phyloP scores from a whole-genome alignment of 768 basidiomycete genomes.

The Mycena filopes region DNA sequence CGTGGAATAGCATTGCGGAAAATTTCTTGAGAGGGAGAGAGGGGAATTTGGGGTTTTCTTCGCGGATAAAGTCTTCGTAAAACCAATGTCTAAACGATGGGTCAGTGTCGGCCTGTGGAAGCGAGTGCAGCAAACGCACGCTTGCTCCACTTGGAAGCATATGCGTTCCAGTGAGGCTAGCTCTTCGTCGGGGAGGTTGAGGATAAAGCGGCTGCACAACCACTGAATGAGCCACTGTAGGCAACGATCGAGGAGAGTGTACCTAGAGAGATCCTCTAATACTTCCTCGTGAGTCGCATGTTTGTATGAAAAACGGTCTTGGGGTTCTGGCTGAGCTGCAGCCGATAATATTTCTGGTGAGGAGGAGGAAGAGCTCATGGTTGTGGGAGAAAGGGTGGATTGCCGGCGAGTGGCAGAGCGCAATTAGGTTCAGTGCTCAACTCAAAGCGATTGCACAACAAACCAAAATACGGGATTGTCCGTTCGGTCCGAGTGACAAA shows the following conservation, averaged over 20 bases:
- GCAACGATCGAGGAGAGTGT: constrained; percentile 17
- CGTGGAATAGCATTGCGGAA: constrained; percentile 89
- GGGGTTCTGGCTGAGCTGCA: constrained; percentile 50
- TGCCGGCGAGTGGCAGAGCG: constrained; percentile 23
- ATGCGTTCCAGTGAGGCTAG: constrained; percentile 90
- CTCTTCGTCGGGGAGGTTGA: constrained; percentile 96
- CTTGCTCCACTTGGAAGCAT: constrained; percentile 99
- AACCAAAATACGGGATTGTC: constrained; percentile 35
- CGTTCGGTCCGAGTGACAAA: constrained; percentile 8
- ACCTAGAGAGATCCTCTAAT: constrained; percentile 93
- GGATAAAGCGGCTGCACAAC: constrained; percentile 79
- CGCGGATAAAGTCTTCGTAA: constrained; percentile 98
- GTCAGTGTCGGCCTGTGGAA: constrained; percentile 30
- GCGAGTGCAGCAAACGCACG: constrained; percentile 65
- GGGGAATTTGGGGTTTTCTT: constrained; percentile 87
- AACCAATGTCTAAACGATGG: constrained; percentile 88
- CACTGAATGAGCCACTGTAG: constrained; percentile 29
- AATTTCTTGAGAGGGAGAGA: constrained; percentile 92
- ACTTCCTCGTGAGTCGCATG: constrained; percentile 86
- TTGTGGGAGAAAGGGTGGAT: constrained; percentile 29
- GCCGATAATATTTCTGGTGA: constrained; percentile 77
- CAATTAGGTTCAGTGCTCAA: constrained; percentile 18
- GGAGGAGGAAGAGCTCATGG: constrained; percentile 81
- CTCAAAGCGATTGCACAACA: constrained; percentile 36
- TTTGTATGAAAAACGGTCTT: constrained; percentile 66